Evolutionary conservation across 495 filamentous ascomycete species (phyloP).

Genomic region (Monascus purpureus): DNA sequence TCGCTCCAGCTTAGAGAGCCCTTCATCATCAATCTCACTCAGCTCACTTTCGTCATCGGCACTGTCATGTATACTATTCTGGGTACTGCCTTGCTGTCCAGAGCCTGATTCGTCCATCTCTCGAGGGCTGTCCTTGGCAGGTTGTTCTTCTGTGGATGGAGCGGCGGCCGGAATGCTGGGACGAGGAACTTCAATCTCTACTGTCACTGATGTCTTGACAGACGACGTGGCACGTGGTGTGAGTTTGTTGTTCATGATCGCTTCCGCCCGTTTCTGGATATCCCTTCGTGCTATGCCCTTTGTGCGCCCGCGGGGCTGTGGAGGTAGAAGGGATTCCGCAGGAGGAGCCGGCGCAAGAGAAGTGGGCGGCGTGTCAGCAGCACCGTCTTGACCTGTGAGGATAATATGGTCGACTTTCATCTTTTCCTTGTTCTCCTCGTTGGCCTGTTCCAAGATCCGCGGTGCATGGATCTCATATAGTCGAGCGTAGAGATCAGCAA

Average conservation of each 20-base stretch:
- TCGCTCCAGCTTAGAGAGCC: conserved; percentile 25
- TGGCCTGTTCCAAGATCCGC: conserved; percentile 30
- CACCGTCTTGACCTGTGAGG: conserved; percentile 25
- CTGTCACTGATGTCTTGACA: conserved; percentile 12
- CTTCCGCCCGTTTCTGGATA: conserved; percentile 48
- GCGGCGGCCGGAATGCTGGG: conserved; percentile 1
- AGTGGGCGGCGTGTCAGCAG: conserved; percentile 23
- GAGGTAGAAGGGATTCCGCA: conserved; percentile 15
- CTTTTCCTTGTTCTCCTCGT: conserved; percentile 38
- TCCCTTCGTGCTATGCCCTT: conserved; percentile 52
- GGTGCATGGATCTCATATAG: conserved; percentile 49
- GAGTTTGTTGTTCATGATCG: conserved; percentile 32
- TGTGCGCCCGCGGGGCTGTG: conserved; percentile 34
- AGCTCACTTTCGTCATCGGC: conserved; percentile 74
- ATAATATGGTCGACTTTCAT: conserved; percentile 48
- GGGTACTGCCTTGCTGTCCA: conserved; percentile 27
- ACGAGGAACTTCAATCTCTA: conserved; percentile 11
- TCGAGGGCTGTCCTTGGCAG: conserved; percentile 5
- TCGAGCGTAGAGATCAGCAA: conserved; percentile 74
- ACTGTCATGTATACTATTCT: conserved; percentile 55
- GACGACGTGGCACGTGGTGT: conserved; percentile 19
- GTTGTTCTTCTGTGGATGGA: conserved; percentile 6
- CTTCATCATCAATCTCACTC: conserved; percentile 48
- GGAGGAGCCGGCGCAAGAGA: conserved; percentile 20
- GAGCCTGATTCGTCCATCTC: conserved; percentile 6